phyloP scores from a whole-genome alignment of 257 asterid species.

The Schizonepeta tenuifolia region DNA sequence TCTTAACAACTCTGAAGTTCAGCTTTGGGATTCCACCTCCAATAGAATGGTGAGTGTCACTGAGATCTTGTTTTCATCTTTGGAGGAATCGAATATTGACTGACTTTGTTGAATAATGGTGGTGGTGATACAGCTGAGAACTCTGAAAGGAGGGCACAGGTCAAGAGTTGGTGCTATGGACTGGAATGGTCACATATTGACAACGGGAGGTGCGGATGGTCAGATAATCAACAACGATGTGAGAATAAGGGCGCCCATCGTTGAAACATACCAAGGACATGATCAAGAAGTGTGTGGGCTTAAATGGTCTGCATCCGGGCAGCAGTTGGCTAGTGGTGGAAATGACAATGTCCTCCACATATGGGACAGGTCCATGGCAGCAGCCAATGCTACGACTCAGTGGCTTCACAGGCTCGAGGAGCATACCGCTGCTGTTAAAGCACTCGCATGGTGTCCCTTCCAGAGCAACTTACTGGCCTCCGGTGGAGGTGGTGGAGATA shows the following conservation, averaged over 20 bases:
- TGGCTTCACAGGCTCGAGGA: constrained; percentile 95
- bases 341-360: constrained; percentile 89
- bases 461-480: constrained; percentile 86
- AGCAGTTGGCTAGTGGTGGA: constrained; percentile 93
- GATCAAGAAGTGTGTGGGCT: constrained; percentile 94
- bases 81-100: not conserved
- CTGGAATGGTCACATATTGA: constrained; percentile 86
- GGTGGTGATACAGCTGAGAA: constrained; percentile 63
- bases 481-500: constrained; percentile 90
- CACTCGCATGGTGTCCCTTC: constrained; percentile 98
- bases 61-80: not conserved
- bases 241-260: constrained; percentile 62
- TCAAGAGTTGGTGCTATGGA: constrained; percentile 84
- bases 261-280: constrained; percentile 79
- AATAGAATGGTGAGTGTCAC: constrained; percentile 57
- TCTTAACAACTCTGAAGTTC: constrained; percentile 80
- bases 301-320: constrained; percentile 93
- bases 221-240: constrained; percentile 84
- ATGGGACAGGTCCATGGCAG: constrained; percentile 83
- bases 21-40: constrained; percentile 93
- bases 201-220: constrained; percentile 97
- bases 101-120: not conserved
- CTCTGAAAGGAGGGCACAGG: constrained; percentile 74
- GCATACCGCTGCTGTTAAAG: constrained; percentile 92
- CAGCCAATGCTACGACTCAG: constrained; percentile 63